phyloP scores from a whole-genome alignment of 148 eudicot genomes.

The Pouteria glomerata region DNA sequence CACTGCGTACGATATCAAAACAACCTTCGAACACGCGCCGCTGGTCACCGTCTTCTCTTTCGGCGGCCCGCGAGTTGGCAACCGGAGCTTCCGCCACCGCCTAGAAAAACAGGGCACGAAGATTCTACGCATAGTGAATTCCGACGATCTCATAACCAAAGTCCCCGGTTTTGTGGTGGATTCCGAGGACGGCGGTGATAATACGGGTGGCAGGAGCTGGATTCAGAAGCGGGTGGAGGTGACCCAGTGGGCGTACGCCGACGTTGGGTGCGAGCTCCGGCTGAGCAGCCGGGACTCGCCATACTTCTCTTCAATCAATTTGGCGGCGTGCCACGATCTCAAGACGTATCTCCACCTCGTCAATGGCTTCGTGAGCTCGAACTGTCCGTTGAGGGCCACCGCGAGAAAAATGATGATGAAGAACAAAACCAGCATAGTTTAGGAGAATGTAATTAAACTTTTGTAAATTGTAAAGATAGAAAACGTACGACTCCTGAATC shows the following conservation, averaged over 20 bases:
- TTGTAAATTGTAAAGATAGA: too few species aligned
- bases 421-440: neutral
- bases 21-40: conserved; percentile 36
- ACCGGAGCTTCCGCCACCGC: conserved; percentile 45
- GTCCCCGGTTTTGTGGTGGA: conserved; percentile 68
- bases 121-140: conserved; percentile 64
- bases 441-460: too few species aligned
- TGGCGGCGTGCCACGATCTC: conserved; percentile 76
- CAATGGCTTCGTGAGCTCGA: conserved; percentile 38
- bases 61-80: conserved; percentile 86
- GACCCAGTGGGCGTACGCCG: conserved; percentile 70
- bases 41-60: conserved; percentile 72
- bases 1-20: conserved; percentile 69
- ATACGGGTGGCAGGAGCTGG: conserved; percentile 27
- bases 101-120: conserved; percentile 66
- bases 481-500: too few species aligned
- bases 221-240: conserved; percentile 39
- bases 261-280: conserved; percentile 74
- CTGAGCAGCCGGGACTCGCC: conserved; percentile 39
- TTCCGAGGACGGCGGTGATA: neutral
- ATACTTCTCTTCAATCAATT: conserved; percentile 22
- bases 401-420: conserved; percentile 38
- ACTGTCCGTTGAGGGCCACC: conserved; percentile 50
- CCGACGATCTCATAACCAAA: conserved; percentile 67
- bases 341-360: too few species aligned